Percentiles rank a stretch among this genome's conserved stretches.
Evolutionary conservation across 2,329 filamentous ascomycete genomes (phyloP).

Genomic region (Arthrocladium fulminans): DNA sequence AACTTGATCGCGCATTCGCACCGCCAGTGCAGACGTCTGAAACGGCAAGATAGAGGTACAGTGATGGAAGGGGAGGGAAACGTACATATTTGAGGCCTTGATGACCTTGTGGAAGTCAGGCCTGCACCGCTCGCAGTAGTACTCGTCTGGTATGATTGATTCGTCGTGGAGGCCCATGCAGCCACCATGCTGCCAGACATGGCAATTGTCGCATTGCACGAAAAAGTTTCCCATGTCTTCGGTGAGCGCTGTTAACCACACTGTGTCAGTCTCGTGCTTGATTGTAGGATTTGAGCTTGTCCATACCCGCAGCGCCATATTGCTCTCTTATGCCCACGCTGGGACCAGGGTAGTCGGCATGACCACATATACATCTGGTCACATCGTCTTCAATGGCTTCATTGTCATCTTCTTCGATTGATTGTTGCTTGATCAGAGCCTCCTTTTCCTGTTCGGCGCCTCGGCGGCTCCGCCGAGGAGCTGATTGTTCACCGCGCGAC

Average conservation of each 20-base stretch:
- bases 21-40: neutral
- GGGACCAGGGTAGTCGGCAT: conserved; percentile 84
- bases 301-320: conserved; percentile 41
- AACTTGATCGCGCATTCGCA: neutral
- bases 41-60: conserved; percentile 1
- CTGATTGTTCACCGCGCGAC: conserved; percentile 50
- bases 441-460: conserved; percentile 49
- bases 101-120: conserved; percentile 84
- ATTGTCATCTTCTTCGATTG: conserved; percentile 54
- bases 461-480: conserved; percentile 68
- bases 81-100: conserved; percentile 76
- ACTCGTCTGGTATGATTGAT: conserved; percentile 85
- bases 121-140: conserved; percentile 92
- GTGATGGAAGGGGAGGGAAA: conserved; percentile 16
- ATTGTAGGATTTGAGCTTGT: conserved; percentile 44
- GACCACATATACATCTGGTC: conserved; percentile 89
- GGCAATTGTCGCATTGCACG: conserved; percentile 95
- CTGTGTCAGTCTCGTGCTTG: conserved; percentile 50
- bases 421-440: conserved; percentile 24
- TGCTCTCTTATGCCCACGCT: conserved; percentile 15
- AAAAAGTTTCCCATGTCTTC: conserved; percentile 92
- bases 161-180: conserved; percentile 97
- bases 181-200: conserved; percentile 94
- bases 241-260: conserved; percentile 40
- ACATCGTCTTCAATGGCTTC: conserved; percentile 76